Conservation (phyloP, 306 rosid genomes). For the Erythrophleum fordii region DNA sequence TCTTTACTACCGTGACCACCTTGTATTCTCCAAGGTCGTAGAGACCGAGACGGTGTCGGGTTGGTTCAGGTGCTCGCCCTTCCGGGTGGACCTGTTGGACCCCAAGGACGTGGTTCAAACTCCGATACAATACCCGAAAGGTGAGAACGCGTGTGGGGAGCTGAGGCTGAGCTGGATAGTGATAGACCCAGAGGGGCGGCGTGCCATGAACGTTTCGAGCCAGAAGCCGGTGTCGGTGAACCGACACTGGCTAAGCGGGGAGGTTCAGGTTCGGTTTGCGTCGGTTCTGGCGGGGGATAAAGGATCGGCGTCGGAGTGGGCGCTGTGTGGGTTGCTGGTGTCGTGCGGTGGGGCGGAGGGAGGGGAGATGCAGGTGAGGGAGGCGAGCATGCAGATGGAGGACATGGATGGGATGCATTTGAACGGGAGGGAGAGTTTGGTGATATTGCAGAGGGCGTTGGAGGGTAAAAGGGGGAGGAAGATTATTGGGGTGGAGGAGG, state of each 20-base stretch:
- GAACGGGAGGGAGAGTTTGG: constrained; percentile 85
- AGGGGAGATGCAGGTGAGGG: constrained; percentile 70
- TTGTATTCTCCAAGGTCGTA: constrained; percentile 56
- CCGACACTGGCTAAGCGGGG: constrained; percentile 88
- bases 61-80: constrained; percentile 89
- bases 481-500: not conserved
- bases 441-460: constrained; percentile 56
- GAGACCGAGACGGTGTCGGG: constrained; percentile 74
- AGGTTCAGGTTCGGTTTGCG: constrained; percentile 59
- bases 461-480: constrained; percentile 56
- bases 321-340: constrained; percentile 54
- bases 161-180: constrained; percentile 76
- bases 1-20: constrained; percentile 44
- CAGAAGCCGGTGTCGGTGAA: constrained; percentile 60
- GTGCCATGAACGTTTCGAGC: constrained; percentile 77
- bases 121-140: constrained; percentile 39
- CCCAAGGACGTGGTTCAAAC: constrained; percentile 75
- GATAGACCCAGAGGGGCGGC: constrained; percentile 59
- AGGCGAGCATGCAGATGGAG: constrained; percentile 70
- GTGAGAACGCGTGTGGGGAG: constrained; percentile 40
- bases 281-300: constrained; percentile 53
- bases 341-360: constrained; percentile 59
- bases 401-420: constrained; percentile 75
- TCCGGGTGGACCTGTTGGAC: constrained; percentile 71
- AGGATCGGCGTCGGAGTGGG: constrained; percentile 61